A percentile compares a stretch with the other conserved stretches of the same genome.
These are phyloP conservation scores for Heterococcus sp. DNA, from an alignment of 108 stramenopile genomes.

Conservation along the genomic window DNA sequence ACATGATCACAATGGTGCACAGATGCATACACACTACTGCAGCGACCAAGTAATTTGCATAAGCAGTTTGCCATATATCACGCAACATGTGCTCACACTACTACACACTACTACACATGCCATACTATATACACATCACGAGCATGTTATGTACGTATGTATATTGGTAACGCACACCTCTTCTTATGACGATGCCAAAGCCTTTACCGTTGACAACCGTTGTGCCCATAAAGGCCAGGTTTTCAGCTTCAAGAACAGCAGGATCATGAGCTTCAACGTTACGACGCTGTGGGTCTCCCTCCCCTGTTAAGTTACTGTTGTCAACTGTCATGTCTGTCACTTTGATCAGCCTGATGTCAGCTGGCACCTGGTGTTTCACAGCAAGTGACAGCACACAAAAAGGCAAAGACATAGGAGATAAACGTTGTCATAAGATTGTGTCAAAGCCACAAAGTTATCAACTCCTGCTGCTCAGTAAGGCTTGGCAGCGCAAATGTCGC, in stretches of 20 bases:
- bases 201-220: slow-evolving; percentile 15
- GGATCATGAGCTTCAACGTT: background rate
- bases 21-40: no score
- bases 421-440: background rate
- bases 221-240: slow-evolving; percentile 26
- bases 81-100: no score
- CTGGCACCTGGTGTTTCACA: background rate
- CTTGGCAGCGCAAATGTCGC: background rate
- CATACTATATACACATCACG: no score
- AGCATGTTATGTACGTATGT: no score
- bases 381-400: background rate
- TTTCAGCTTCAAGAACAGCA: slow-evolving; percentile 14
- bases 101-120: no score
- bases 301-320: slow-evolving; percentile 30
- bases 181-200: slow-evolving; percentile 12
- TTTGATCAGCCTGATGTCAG: background rate
- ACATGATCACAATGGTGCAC: no score
- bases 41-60: no score
- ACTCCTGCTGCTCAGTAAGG: background rate
- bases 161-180: no score
- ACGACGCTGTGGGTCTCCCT: slow-evolving; percentile 2
- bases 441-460: no score
- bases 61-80: no score
- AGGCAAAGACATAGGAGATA: background rate
- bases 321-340: slow-evolving; percentile 4